Conservation (phyloP, 345 rosid species). For the Eucalyptus rudis region DNA sequence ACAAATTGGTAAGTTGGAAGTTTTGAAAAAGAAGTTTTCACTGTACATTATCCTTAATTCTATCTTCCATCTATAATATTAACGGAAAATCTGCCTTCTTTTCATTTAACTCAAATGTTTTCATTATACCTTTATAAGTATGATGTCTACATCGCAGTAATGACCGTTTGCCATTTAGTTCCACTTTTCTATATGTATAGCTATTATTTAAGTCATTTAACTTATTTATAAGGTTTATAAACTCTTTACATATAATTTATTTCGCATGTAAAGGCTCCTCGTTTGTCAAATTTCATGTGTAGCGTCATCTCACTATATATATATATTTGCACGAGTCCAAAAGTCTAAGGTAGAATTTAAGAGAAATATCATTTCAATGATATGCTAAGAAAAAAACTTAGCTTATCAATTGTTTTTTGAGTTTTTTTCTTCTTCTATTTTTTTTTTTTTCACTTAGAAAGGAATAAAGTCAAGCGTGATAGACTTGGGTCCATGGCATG, state of each 20-base stretch:
- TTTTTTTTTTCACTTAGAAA: not conserved
- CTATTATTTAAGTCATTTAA: not conserved
- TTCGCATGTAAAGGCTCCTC: not conserved
- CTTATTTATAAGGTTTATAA: not conserved
- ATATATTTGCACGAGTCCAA: too few species aligned
- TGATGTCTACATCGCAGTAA: accelerated
- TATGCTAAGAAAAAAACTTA: too few species aligned
- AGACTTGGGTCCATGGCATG: not conserved
- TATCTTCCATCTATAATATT: too few species aligned
- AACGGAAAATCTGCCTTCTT: too few species aligned
- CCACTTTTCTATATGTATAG: not conserved
- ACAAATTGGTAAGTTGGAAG: not conserved
- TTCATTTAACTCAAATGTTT: too few species aligned
- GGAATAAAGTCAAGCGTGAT: not conserved
- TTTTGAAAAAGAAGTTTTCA: not conserved
- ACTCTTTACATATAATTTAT: not conserved
- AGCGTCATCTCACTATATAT: not conserved
- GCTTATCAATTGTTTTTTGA: too few species aligned
- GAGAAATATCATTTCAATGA: not conserved
- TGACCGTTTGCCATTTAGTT: not conserved
- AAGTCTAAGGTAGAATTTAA: too few species aligned
- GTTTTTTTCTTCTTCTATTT: too few species aligned
- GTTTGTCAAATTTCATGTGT: not conserved
- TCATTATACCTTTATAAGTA: too few species aligned
- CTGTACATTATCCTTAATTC: not conserved